Base-by-base conservation (phyloP, 2,329 filamentous ascomycete genomes). In the Mariannaea sp. region DNA sequence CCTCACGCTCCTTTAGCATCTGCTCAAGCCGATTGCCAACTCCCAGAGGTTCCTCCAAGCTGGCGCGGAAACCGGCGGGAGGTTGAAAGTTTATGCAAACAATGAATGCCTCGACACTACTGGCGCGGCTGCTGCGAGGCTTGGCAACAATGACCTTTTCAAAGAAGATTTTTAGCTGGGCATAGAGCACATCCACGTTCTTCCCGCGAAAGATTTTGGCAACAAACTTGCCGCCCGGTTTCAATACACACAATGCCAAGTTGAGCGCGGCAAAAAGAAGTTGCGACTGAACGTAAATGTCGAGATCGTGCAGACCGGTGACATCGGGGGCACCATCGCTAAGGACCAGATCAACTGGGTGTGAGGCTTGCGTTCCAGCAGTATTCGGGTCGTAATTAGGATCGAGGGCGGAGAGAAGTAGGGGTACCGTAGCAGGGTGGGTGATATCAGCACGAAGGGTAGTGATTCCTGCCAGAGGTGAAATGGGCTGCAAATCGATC, bases 251-350 rank as follows among this genome's bases (percentile, higher is more conserved):
- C 10, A 97, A 84, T 0, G 94, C 92, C 3, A 99, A 84, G 71
- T 97, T 96, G 16, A 99, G 82, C 0, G 94, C 94, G 0, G 93
- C 91, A 72, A 95, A 97, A 43, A 99, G 86, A 7, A 99, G 82
- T 73, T 97, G 94, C 7, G 90, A 92, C 74, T 99, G 94, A 14
- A 99, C 90, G 73, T 99, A 99, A 63, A 97, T 97, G 73, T 99
- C 94, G 29, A 99, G 84, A 71, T 99, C 94, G 71, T 99, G 94
- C 1, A 99, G 81, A 16, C 94, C 94, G 1, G 94, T 99, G 10
- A 99, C 94, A 67, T 99, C 94, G 1, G 94, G 94, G 0, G 94
- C 94, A 47, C 94, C 94, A 66, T 99, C 94, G 53, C 91, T 96
- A 58, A 99, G 84, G 19, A 99, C 93, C 1, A 99, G 82, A 68